These are phyloP conservation scores for Cladosporium colombiae DNA, from an alignment of 2,329 filamentous ascomycete species.

Conservation along the genomic window DNA sequence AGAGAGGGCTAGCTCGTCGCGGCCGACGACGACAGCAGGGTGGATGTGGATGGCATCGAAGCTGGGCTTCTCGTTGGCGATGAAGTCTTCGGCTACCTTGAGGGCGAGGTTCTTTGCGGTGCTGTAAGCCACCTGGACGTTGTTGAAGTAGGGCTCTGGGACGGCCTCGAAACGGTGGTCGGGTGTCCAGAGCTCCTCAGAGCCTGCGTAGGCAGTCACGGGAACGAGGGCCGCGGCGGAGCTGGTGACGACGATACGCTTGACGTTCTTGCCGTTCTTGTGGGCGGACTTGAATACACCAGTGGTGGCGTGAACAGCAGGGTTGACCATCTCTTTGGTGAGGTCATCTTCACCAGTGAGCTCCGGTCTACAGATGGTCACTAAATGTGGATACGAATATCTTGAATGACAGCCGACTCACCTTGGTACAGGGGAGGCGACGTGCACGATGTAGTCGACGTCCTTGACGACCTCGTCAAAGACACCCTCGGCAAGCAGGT, in stretches of 20 bases:
- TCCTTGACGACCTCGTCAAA: constrained; percentile 46
- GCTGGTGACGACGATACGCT: constrained; percentile 45
- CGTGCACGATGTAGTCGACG: constrained; percentile 42
- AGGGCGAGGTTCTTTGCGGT: constrained; percentile 25
- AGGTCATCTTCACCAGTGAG: constrained; percentile 18
- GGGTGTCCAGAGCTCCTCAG: not conserved
- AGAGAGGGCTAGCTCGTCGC: constrained; percentile 29
- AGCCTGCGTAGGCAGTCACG: not conserved
- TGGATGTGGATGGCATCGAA: constrained; percentile 30
- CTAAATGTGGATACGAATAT: too few relatives aligned
- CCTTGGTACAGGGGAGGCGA: constrained; percentile 30
- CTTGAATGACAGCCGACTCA: too few relatives aligned
- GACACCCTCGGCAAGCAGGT: constrained; percentile 40
- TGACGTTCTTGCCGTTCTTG: constrained; percentile 34
- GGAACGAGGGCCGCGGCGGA: constrained; percentile 13
- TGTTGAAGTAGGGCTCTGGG: constrained; percentile 10
- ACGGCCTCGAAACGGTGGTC: not conserved
- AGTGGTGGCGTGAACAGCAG: constrained; percentile 39
- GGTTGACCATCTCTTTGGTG: constrained; percentile 21
- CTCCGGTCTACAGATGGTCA: too few relatives aligned
- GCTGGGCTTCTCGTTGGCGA: constrained; percentile 22
- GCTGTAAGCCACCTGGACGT: constrained; percentile 21
- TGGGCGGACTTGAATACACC: constrained; percentile 42
- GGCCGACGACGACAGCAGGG: constrained; percentile 28
- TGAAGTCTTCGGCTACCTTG: constrained; percentile 21